A percentile compares a stretch with the other conserved stretches of the same genome.
Conservation (phyloP, 192 early-diverging fungal species). For the Obelidium mucronatum region DNA sequence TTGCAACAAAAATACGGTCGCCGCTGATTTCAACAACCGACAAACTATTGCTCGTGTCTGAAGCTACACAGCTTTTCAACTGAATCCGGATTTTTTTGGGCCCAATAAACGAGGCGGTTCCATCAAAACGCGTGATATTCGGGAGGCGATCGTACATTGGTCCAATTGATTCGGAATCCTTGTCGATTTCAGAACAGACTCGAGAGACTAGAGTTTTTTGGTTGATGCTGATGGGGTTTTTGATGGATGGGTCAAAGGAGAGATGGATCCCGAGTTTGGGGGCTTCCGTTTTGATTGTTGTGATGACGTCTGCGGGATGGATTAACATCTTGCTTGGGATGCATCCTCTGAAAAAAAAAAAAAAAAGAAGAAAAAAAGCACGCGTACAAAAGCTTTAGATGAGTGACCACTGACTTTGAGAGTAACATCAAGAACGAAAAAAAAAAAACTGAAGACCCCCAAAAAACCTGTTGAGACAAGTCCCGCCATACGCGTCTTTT, state of each 20-base stretch:
- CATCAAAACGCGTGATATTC: slow-evolving; percentile 26
- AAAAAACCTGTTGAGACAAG: slow-evolving; percentile 21
- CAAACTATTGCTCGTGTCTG: too few relatives aligned
- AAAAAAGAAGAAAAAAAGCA: too few relatives aligned
- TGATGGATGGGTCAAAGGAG: background rate
- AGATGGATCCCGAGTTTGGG: slow-evolving; percentile 38
- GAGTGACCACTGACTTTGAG: background rate
- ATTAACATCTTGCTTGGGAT: slow-evolving; percentile 48
- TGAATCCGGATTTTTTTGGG: background rate
- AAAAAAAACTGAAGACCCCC: too few relatives aligned
- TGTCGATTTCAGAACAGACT: slow-evolving; percentile 42
- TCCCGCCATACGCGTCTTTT: slow-evolving; percentile 45
- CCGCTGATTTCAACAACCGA: slow-evolving; percentile 6
- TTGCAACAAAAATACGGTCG: slow-evolving; percentile 37
- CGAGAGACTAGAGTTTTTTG: slow-evolving; percentile 32
- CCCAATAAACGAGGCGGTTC: slow-evolving; percentile 16
- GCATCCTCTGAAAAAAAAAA: slow-evolving; percentile 37
- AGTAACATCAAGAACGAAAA: background rate
- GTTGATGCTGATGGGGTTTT: slow-evolving; percentile 27
- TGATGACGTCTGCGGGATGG: slow-evolving; percentile 49
- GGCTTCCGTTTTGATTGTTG: slow-evolving; percentile 33
- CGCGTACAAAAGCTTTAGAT: too few relatives aligned
- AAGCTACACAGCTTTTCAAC: too few relatives aligned
- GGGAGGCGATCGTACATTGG: slow-evolving; percentile 26
- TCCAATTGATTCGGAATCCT: slow-evolving; percentile 42